Evolutionary conservation across 768 basidiomycete genomes (phyloP).

Genomic region (Pleurotus salmoneostramineus): DNA sequence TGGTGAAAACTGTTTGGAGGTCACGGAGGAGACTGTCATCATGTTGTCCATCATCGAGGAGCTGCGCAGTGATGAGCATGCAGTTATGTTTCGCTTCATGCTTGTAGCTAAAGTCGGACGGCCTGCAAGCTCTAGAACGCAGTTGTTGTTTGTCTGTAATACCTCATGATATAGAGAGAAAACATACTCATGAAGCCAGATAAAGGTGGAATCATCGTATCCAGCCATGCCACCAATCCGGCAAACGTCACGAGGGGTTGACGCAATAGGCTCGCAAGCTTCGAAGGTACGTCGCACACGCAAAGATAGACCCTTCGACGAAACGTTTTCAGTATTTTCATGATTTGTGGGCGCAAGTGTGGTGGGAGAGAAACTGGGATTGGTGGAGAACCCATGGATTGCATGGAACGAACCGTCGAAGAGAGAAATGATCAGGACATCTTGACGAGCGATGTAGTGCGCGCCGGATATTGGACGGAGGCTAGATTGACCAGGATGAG

Average conservation of each 20-base stretch:
- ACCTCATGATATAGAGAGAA: background rate
- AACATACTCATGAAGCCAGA: constrained; percentile 76
- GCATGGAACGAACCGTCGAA: constrained; percentile 71
- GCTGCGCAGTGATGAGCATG: constrained; percentile 50
- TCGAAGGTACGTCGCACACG: constrained; percentile 47
- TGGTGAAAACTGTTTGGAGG: constrained; percentile 24
- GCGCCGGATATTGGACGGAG: constrained; percentile 60
- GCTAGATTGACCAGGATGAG: constrained; percentile 54
- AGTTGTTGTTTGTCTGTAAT: background rate
- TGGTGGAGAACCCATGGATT: constrained; percentile 44
- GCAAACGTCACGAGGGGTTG: constrained; percentile 49
- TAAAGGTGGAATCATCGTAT: constrained; percentile 53
- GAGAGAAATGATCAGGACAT: constrained; percentile 54
- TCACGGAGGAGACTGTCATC: constrained; percentile 30
- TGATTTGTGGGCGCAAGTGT: too few relatives aligned
- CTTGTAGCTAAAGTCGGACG: constrained; percentile 78
- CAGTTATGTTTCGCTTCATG: constrained; percentile 65
- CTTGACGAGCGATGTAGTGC: constrained; percentile 43
- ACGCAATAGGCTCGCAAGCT: constrained; percentile 36
- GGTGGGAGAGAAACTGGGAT: constrained; percentile 37
- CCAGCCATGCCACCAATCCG: constrained; percentile 55
- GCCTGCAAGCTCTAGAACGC: constrained; percentile 46
- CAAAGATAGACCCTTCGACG: constrained; percentile 44
- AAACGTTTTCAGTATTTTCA: constrained; percentile 11
- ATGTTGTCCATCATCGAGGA: constrained; percentile 39